phyloP scores from a whole-genome alignment of 164 flowering plant species.

The Sextonia rubra region DNA sequence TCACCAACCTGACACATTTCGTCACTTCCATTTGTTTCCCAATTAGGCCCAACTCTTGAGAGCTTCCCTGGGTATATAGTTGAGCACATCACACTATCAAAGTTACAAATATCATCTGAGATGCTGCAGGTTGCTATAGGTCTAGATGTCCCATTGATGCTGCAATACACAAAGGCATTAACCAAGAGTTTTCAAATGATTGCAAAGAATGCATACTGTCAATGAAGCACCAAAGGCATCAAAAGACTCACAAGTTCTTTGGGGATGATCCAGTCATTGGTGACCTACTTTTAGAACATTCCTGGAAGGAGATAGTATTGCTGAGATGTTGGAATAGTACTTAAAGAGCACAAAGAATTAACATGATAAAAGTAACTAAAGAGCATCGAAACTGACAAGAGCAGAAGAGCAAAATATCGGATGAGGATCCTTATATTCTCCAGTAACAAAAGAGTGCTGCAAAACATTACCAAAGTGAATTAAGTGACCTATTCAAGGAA shows the following conservation, averaged over 20 bases:
- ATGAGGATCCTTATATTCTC: slow-evolving; percentile 31
- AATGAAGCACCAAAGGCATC: not conserved
- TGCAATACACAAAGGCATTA: slow-evolving; percentile 27
- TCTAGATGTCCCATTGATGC: slow-evolving; percentile 31
- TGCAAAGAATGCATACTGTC: not conserved
- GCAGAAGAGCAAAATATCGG: slow-evolving; percentile 25
- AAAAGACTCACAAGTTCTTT: not conserved
- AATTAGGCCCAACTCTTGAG: slow-evolving; percentile 16
- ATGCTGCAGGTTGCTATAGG: slow-evolving; percentile 30
- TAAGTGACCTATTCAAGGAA: not conserved
- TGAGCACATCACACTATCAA: slow-evolving; percentile 46
- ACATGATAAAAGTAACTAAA: not conserved
- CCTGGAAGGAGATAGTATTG: slow-evolving; percentile 29
- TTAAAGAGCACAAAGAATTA: not conserved
- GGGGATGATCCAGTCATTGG: not conserved
- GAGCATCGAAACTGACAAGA: slow-evolving; percentile 32
- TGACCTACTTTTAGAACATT: slow-evolving; percentile 28
- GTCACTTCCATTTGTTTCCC: slow-evolving; percentile 20
- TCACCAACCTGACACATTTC: slow-evolving; percentile 71
- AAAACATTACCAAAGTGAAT: slow-evolving; percentile 1
- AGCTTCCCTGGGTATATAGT: slow-evolving; percentile 40
- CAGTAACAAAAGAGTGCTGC: slow-evolving; percentile 77
- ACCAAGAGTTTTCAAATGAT: not conserved
- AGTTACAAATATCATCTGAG: slow-evolving; percentile 34
- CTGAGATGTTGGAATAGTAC: slow-evolving; percentile 9